phyloP scores from a whole-genome alignment of 768 basidiomycete genomes.

The Trametes meyenii region DNA sequence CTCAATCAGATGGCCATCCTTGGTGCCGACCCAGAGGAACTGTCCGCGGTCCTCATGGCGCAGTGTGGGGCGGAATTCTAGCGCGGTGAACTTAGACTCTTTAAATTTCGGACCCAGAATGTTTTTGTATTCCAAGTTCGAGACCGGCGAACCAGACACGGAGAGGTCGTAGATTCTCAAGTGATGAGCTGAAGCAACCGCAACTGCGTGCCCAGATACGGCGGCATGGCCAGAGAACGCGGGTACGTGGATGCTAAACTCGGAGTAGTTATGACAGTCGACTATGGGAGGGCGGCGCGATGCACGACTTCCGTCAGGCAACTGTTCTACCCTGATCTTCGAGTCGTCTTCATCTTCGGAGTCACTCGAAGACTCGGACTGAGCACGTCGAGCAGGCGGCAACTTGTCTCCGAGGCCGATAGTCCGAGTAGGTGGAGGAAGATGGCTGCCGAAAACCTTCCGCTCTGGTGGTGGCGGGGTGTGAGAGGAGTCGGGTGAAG shows the following conservation, averaged over 20 bases:
- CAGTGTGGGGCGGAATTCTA: conserved; percentile 71
- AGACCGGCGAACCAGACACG: conserved; percentile 46
- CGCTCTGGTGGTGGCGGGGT: conserved; percentile 25
- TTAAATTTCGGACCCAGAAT: conserved; percentile 52
- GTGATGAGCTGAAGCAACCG: conserved; percentile 60
- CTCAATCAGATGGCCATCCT: conserved; percentile 87
- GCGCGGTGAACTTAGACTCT: conserved; percentile 70
- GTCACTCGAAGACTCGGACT: conserved; percentile 44
- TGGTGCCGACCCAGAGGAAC: conserved; percentile 85
- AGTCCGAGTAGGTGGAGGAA: conserved; percentile 75
- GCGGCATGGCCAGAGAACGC: conserved; percentile 57
- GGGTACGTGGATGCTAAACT: conserved; percentile 55
- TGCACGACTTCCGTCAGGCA: conserved; percentile 71
- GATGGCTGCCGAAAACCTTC: conserved; percentile 37
- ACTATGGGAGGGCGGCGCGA: conserved; percentile 54
- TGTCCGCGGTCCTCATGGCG: conserved; percentile 54
- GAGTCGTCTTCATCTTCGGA: conserved; percentile 59
- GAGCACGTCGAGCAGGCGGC: conserved; percentile 55
- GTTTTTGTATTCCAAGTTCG: conserved; percentile 62
- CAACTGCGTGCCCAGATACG: conserved; percentile 58
- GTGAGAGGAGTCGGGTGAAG: neutral
- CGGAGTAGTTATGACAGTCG: conserved; percentile 38
- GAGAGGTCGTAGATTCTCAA: conserved; percentile 67
- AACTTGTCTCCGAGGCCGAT: conserved; percentile 72
- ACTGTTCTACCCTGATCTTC: conserved; percentile 48